Evolutionary conservation across 495 filamentous ascomycete species (phyloP).

Genomic region (Evernia prunastri): DNA sequence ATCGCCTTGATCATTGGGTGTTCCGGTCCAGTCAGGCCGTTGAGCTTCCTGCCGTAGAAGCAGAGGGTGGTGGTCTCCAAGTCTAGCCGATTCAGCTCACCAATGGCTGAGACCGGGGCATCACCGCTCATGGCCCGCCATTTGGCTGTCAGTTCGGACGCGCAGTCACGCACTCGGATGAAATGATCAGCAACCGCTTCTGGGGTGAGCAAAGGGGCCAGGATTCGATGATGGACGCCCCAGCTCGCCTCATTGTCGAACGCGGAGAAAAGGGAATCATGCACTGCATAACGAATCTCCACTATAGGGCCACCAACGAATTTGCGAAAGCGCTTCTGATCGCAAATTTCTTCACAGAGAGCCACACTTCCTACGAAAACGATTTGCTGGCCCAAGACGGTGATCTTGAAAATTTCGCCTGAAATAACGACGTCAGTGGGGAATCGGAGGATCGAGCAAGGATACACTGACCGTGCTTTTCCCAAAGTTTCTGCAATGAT

Average conservation of each 20-base stretch:
- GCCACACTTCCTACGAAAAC: slow-evolving; percentile 50
- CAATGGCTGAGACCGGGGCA: slow-evolving; percentile 51
- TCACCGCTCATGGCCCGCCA: slow-evolving; percentile 42
- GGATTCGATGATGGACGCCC: slow-evolving; percentile 63
- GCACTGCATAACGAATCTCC: slow-evolving; percentile 56
- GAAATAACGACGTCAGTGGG: slow-evolving; percentile 19
- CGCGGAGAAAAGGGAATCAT: slow-evolving; percentile 72
- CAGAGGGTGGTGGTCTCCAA: slow-evolving; percentile 65
- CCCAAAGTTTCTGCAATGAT: slow-evolving; percentile 55
- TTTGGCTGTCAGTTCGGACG: slow-evolving; percentile 60
- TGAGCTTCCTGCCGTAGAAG: slow-evolving; percentile 42
- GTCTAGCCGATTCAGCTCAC: slow-evolving; percentile 67
- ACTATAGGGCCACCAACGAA: slow-evolving; percentile 49
- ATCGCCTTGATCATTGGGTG: slow-evolving; percentile 36
- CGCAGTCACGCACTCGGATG: slow-evolving; percentile 60
- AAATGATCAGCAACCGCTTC: slow-evolving; percentile 33
- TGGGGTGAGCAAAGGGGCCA: slow-evolving; percentile 38
- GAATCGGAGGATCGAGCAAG: neutral
- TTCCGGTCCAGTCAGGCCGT: slow-evolving; percentile 31
- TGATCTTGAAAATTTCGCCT: slow-evolving; percentile 69
- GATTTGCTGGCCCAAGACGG: slow-evolving; percentile 44
- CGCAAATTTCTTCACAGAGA: slow-evolving; percentile 63
- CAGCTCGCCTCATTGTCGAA: slow-evolving; percentile 56
- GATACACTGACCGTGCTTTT: slow-evolving; percentile 49
- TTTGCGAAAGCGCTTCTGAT: slow-evolving; percentile 67